phyloP scores from a whole-genome alignment of 768 basidiomycete genomes.

The Podaxis sp. region DNA sequence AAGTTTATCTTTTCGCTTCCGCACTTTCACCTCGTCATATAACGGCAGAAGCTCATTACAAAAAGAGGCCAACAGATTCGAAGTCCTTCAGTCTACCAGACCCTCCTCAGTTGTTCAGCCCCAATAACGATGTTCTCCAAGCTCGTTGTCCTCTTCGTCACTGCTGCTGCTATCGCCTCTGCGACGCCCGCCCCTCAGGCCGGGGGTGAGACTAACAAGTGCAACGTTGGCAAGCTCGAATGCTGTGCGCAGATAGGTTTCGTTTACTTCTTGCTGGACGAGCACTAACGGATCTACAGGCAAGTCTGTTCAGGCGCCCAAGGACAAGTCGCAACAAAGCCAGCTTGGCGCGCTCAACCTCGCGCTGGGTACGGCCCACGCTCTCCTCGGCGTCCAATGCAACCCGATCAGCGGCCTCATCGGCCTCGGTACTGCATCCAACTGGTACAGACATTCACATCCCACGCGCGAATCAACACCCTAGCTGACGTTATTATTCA shows the following conservation, averaged over 20 bases:
- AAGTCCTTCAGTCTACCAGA: background rate
- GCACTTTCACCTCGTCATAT: background rate
- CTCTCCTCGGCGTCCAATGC: conserved; percentile 20
- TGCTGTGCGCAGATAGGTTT: background rate
- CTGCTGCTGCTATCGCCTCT: background rate
- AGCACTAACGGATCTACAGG: background rate
- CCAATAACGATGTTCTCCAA: background rate
- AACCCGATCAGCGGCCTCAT: conserved; percentile 21
- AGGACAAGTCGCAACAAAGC: background rate
- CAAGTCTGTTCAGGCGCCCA: background rate
- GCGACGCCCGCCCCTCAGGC: background rate
- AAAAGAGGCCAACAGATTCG: no score
- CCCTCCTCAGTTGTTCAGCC: background rate
- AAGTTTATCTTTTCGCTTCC: background rate
- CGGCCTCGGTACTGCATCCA: conserved; percentile 19
- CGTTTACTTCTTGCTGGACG: no score
- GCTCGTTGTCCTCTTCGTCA: background rate
- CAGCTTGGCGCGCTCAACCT: background rate
- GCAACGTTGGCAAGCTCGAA: background rate
- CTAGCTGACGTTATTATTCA: background rate
- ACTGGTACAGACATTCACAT: conserved; percentile 12
- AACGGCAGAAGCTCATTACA: background rate
- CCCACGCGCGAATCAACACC: background rate
- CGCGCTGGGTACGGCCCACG: background rate
- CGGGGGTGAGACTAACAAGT: background rate